A percentile compares a stretch with the other conserved stretches of the same genome.
These are phyloP conservation scores for Fusarium udum DNA, from an alignment of 2,329 filamentous ascomycete genomes.

Conservation along the genomic window DNA sequence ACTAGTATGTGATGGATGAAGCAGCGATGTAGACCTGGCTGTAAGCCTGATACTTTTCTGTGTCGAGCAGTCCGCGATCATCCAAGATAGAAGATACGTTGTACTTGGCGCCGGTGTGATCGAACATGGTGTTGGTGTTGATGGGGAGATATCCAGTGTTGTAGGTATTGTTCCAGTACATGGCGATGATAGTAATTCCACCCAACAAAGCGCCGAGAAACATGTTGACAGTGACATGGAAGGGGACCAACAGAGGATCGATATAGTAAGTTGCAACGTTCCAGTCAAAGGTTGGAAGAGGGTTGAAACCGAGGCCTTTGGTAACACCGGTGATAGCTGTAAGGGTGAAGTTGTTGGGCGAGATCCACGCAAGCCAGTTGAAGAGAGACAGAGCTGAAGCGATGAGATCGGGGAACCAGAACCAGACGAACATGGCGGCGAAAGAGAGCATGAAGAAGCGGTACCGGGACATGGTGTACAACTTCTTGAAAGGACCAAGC, in stretches of 20 bases:
- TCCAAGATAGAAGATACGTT: conserved; percentile 57
- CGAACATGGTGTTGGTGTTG: conserved; percentile 57
- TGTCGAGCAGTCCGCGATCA: conserved; percentile 45
- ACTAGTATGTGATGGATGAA: conserved; percentile 36
- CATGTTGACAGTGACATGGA: conserved; percentile 52
- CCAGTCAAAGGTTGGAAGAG: conserved; percentile 61
- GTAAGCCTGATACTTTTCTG: conserved; percentile 49
- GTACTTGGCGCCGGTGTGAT: conserved; percentile 55
- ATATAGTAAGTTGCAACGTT: conserved; percentile 46
- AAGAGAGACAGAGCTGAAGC: conserved; percentile 49
- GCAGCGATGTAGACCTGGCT: conserved; percentile 47
- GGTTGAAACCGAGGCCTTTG: conserved; percentile 58
- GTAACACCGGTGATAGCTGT: conserved; percentile 55
- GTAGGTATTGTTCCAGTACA: conserved; percentile 57
- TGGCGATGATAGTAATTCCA: conserved; percentile 52
- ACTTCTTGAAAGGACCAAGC: conserved; percentile 24
- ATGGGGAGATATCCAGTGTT: conserved; percentile 58
- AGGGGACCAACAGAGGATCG: conserved; percentile 46
- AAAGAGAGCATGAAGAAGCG: conserved; percentile 35
- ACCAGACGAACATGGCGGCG: conserved; percentile 36
- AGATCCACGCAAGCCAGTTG: conserved; percentile 66
- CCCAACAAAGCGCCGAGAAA: conserved; percentile 49
- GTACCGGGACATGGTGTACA: conserved; percentile 35
- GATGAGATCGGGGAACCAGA: conserved; percentile 39
- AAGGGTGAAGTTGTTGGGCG: conserved; percentile 54